Base-by-base conservation (phyloP, 768 basidiomycete species). In the Chalciporus chontae region DNA sequence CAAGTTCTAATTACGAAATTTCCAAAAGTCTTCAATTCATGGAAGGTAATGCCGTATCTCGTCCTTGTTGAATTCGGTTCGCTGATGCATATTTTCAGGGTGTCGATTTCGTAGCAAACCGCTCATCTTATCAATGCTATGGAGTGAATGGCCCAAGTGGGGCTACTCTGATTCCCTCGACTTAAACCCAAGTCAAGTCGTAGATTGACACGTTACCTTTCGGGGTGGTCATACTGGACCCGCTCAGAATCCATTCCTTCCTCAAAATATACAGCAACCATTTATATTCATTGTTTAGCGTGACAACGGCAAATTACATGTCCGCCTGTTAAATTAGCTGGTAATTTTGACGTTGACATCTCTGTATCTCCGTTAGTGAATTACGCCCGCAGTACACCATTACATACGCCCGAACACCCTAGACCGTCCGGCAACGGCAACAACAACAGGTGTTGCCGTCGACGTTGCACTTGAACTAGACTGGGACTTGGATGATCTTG, bases 361-460 rank as follows among this genome's bases (percentile, higher is more conserved):
- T n/a, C n/a, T n/a, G n/a, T n/a, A n/a, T n/a, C n/a, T n/a, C n/a
- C n/a, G n/a, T n/a, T n/a, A n/a, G 21, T 21, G 21, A 21, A 2
- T 21, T 21, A 21, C 21, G 21, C 21, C 21, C 21, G 21, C 21
- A 4, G 21, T 21, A 21, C 31, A 44, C 17, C 14, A 23, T 11
- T 41, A 42, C 10, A 34, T 19, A 43, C 37, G 45, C 21, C 51
- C 65, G n/a, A 75, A 76, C 57, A 60, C 66, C 70, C 71, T 31
- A 2, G 31, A 31, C 31, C 31, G 74, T 51, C 61, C 56, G 52
- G 73, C 73, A 8, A 68, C 72, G 29, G 63, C 70, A 15, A 71
- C 71, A 31, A n/a, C 26, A 36, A 49, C 26, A 41, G 39, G 36
- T 19, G 50, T 44, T 27, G 39, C 34, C 11, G 40, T 53, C n/a